A percentile compares a stretch with the other conserved stretches of the same genome.
These are phyloP conservation scores for Mrakiaceae sp. DNA, from an alignment of 1,284 basidiomycete species.

Conservation along the genomic window DNA sequence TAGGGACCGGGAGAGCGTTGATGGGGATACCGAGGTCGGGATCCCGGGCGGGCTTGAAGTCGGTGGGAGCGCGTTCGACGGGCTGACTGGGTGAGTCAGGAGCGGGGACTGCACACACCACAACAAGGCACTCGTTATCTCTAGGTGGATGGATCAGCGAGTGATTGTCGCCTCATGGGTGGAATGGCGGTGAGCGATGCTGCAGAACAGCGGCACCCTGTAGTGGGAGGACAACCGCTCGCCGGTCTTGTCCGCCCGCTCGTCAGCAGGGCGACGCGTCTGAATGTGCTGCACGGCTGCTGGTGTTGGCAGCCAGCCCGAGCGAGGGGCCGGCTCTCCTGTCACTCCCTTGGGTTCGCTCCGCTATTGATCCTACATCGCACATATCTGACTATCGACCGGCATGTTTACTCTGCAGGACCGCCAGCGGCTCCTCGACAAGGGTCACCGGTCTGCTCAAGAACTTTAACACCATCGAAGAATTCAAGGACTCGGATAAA, in stretches of 20 bases:
- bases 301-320: no score
- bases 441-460: conserved; percentile 57
- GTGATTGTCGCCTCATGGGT: no score
- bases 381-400: conserved; percentile 25
- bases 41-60: conserved; percentile 1
- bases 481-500: conserved; percentile 86
- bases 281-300: no score
- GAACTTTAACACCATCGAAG: conserved; percentile 93
- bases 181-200: no score
- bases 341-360: background rate
- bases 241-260: no score
- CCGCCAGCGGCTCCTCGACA: conserved; percentile 30
- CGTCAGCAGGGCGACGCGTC: no score
- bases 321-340: background rate
- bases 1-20: conserved; percentile 19
- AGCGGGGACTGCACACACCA: no score
- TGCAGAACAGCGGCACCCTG: no score
- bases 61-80: background rate
- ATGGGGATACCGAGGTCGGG: conserved; percentile 19
- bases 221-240: no score
- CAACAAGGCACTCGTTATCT: no score
- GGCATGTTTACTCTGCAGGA: no score
- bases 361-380: conserved; percentile 25
- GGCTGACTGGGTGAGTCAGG: background rate
- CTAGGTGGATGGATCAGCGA: no score